phyloP scores from a whole-genome alignment of 2,329 filamentous ascomycete genomes.

The Fusarium tupiense region DNA sequence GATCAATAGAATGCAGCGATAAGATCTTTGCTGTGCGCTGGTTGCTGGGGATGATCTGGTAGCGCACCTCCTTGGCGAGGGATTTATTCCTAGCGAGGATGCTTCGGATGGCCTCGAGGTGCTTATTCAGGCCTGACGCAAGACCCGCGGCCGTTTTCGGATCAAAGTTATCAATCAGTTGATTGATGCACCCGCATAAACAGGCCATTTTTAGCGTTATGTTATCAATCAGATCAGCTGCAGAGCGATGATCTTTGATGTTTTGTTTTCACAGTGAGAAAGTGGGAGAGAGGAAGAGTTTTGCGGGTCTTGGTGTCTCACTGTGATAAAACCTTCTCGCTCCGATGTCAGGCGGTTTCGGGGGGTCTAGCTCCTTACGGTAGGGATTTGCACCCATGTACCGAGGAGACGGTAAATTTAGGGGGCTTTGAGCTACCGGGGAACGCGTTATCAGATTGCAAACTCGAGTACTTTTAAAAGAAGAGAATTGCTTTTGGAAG shows the following conservation, averaged over 20 bases:
- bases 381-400: neutral
- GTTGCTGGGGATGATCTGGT: conserved; percentile 45
- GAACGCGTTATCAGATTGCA: neutral
- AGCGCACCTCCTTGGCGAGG: conserved; percentile 44
- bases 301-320: conserved; percentile 21
- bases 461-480: neutral
- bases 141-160: conserved; percentile 33
- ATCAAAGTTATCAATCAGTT: conserved; percentile 38
- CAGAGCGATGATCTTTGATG: neutral
- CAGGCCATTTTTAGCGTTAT: conserved; percentile 20
- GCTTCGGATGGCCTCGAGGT: conserved; percentile 38
- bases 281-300: neutral
- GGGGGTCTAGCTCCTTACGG: neutral
- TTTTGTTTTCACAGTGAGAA: conserved; percentile 27
- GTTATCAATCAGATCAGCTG: neutral
- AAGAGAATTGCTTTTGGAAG: no score
- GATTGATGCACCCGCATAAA: conserved; percentile 39
- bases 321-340: conserved; percentile 29
- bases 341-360: conserved; percentile 10
- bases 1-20: conserved; percentile 31
- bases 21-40: conserved; percentile 47
- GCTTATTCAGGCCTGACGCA: conserved; percentile 40
- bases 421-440: no score
- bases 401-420: neutral
- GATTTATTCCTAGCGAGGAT: conserved; percentile 44